Base-by-base conservation (phyloP, 2,329 filamentous ascomycete species). In the Sarocladiaceae sp. region DNA sequence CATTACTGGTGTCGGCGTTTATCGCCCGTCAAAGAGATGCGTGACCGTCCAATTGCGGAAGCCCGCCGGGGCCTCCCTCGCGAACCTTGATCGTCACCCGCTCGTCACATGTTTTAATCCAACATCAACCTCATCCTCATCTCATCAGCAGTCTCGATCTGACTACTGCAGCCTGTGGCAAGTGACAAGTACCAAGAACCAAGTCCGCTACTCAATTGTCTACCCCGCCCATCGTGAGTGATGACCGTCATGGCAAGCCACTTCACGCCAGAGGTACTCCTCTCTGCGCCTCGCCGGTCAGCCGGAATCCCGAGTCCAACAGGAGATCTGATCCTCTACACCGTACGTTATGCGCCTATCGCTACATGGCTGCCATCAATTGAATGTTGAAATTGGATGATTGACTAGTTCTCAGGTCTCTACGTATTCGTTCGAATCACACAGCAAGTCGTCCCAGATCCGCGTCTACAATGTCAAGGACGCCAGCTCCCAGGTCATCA, bases 361-460 rank as follows among this genome's bases (percentile, higher is more conserved):
- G n/a, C n/a, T n/a, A n/a, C n/a, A n/a, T n/a, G n/a, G n/a, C n/a
- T n/a, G n/a, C n/a, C n/a, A n/a, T 29, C 26, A n/a, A 29, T 29
- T n/a, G n/a, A 9, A 29, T 9, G n/a, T 29, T 9, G n/a, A 9
- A n/a, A 29, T 29, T 9, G 9, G n/a, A n/a, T 29, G 9, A n/a
- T n/a, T 39, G n/a, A 33, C 33, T 47, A 32, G 35, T 24, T 29
- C 21, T 44, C 59, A 82, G 61, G 70, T 81, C 13, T 86, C 84
- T 1, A 80, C 82, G 2, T 95, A 95, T 62, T 90, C 81, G 4
- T 95, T 95, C 62, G 72, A 84, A 31, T 73, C 78, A 1, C 88
- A 94, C 58, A 72, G 73, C 37, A 84, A 83, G 58, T 76, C 73
- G 4, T 73, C 70, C 48, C 82, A 89, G 65, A 82, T 85, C 52